These are phyloP conservation scores for Chenopodium suecicum DNA, from an alignment of 148 eudicot species.

Conservation along the genomic window DNA sequence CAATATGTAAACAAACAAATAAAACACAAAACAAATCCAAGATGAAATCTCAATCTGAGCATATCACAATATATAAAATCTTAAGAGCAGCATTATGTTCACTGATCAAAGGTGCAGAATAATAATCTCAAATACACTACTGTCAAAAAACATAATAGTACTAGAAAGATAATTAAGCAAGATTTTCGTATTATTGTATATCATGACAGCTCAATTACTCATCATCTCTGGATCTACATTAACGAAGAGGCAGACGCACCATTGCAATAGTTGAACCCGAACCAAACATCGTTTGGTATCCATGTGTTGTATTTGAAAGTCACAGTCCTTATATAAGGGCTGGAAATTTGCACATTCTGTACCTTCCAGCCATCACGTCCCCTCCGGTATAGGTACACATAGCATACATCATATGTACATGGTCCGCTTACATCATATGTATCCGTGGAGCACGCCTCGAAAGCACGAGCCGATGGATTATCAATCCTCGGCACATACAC, in stretches of 20 bases:
- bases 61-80: neutral
- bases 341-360: slow-evolving; percentile 40
- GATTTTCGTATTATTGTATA: slow-evolving; percentile 6
- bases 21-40: neutral
- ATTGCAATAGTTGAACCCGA: slow-evolving; percentile 46
- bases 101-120: slow-evolving; percentile 20
- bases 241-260: slow-evolving; percentile 34
- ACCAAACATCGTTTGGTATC: slow-evolving; percentile 49
- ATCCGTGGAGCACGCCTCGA: slow-evolving; percentile 61
- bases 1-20: neutral
- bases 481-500: slow-evolving; percentile 56
- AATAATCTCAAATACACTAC: slow-evolving; percentile 13
- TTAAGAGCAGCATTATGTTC: neutral
- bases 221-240: slow-evolving; percentile 34
- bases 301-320: slow-evolving; percentile 40
- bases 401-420: slow-evolving; percentile 48
- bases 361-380: slow-evolving; percentile 56
- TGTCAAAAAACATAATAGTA: slow-evolving; percentile 2
- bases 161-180: slow-evolving; percentile 10
- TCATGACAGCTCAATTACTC: slow-evolving; percentile 13
- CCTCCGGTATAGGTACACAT: slow-evolving; percentile 42
- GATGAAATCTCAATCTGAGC: neutral
- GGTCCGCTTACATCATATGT: slow-evolving; percentile 49
- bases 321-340: slow-evolving; percentile 35
- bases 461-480: slow-evolving; percentile 42